Percentiles rank a stretch among this genome's conserved stretches.
phyloP scores from a whole-genome alignment of 2,329 filamentous ascomycete genomes.

The Claviceps pazoutovae region DNA sequence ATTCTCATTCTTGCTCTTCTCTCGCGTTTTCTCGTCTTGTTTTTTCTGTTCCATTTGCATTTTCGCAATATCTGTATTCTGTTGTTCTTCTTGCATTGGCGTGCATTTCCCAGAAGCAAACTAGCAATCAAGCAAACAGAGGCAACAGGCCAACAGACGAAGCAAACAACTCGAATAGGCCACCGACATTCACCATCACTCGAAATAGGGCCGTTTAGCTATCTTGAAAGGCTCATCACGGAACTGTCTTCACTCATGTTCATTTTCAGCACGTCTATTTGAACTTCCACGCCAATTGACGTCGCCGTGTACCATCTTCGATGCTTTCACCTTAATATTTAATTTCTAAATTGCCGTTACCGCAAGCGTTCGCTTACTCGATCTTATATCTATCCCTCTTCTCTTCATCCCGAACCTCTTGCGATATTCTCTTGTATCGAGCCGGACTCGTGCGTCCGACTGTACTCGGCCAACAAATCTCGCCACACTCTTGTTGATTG shows the following conservation, averaged over 20 bases:
- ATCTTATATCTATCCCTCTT: background rate
- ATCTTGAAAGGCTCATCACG: background rate
- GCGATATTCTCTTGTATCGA: background rate
- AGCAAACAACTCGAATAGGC: background rate
- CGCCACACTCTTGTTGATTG: background rate
- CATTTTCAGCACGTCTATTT: conserved; percentile 4
- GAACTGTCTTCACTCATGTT: conserved; percentile 5
- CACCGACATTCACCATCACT: background rate
- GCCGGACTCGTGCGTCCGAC: conserved; percentile 2
- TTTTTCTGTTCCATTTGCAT: background rate
- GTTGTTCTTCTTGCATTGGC: background rate
- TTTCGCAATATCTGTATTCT: too few relatives aligned
- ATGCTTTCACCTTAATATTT: conserved; percentile 8
- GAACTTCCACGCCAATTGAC: background rate
- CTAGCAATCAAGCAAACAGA: background rate
- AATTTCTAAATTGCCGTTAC: conserved; percentile 5
- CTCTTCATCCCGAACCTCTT: background rate
- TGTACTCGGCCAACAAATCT: background rate
- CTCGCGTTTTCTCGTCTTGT: background rate
- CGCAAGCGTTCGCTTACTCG: background rate
- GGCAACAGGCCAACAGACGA: background rate
- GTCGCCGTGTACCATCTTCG: background rate
- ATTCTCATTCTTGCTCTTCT: background rate
- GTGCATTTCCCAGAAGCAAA: background rate
- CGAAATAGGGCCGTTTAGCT: background rate